phyloP scores from a whole-genome alignment of 2,329 filamentous ascomycete genomes.

The Penicillium sp. region DNA sequence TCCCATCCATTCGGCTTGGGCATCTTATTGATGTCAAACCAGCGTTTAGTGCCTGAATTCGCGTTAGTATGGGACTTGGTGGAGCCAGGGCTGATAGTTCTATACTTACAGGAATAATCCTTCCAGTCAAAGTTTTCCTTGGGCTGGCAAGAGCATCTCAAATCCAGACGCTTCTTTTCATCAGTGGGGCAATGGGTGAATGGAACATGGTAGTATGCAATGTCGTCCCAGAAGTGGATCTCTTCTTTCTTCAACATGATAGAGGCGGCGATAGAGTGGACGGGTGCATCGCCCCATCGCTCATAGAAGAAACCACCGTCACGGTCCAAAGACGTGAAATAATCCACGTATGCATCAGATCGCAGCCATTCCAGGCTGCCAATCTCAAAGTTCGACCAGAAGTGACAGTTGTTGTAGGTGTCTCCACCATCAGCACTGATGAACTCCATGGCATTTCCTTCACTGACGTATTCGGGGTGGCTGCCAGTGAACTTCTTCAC shows the following conservation, averaged over 20 bases:
- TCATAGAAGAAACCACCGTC: slow-evolving; percentile 99
- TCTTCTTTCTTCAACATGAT: slow-evolving; percentile 89
- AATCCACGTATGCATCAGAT: slow-evolving; percentile 85
- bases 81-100: neutral
- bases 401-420: slow-evolving; percentile 96
- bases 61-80: neutral
- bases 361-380: slow-evolving; percentile 93
- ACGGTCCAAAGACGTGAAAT: slow-evolving; percentile 81
- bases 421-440: slow-evolving; percentile 89
- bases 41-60: slow-evolving; percentile 75
- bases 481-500: slow-evolving; percentile 91
- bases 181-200: slow-evolving; percentile 97
- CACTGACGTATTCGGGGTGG: slow-evolving; percentile 82
- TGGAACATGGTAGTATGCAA: slow-evolving; percentile 95
- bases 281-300: slow-evolving; percentile 94
- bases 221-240: slow-evolving; percentile 98
- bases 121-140: slow-evolving; percentile 99
- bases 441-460: slow-evolving; percentile 86
- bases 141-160: slow-evolving; percentile 93
- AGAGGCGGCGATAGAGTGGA: slow-evolving; percentile 93
- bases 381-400: slow-evolving; percentile 99
- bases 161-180: slow-evolving; percentile 78
- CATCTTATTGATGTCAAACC: slow-evolving; percentile 78
- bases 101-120: slow-evolving; percentile 84
- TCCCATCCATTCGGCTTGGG: slow-evolving; percentile 86